Conservation (phyloP, 1,284 basidiomycete genomes). For the Cutaneotrichosporon cutaneum region DNA sequence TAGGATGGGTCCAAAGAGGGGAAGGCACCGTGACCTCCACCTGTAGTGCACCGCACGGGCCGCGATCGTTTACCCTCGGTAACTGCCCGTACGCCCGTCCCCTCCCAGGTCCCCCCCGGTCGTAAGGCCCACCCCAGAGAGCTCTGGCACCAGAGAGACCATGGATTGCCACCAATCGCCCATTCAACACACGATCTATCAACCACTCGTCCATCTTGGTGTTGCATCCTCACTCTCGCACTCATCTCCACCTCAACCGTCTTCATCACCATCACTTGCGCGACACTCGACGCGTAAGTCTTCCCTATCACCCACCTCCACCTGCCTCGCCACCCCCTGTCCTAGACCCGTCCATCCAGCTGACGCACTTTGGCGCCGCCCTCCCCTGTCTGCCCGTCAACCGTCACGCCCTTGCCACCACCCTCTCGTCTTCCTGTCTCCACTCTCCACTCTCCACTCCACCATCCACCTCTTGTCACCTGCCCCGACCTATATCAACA, state of each 20-base stretch:
- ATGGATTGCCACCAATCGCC: background rate
- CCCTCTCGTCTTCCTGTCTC: background rate
- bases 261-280: background rate
- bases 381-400: background rate
- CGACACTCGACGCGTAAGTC: background rate
- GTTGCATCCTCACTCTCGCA: background rate
- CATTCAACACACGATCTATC: background rate
- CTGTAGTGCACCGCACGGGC: no score
- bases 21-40: background rate
- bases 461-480: background rate
- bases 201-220: background rate
- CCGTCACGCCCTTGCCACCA: background rate
- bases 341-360: background rate
- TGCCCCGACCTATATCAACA: background rate
- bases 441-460: background rate
- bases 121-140: no score
- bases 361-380: background rate
- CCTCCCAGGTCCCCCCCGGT: no score
- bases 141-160: no score
- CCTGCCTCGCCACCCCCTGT: background rate
- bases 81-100: no score
- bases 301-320: background rate
- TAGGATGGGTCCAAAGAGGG: background rate
- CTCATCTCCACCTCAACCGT: background rate
- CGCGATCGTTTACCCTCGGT: no score